These are phyloP conservation scores for Allium sativum DNA, from an alignment of 106 monocot genomes.

Conservation along the genomic window DNA sequence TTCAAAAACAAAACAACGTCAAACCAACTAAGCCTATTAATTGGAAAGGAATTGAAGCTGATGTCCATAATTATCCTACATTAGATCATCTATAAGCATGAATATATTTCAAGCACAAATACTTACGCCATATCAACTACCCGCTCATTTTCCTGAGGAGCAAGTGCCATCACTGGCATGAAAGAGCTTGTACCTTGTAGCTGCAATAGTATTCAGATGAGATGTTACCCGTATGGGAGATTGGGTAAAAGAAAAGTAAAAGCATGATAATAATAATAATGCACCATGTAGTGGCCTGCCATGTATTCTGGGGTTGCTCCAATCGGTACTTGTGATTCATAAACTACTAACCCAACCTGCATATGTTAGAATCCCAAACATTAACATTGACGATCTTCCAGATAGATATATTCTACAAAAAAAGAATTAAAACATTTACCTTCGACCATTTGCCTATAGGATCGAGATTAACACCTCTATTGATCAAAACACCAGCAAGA, in stretches of 20 bases:
- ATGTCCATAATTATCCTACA: no score
- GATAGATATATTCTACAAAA: not conserved
- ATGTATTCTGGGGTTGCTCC: constrained; percentile 91
- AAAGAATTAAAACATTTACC: constrained; percentile 26
- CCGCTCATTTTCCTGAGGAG: constrained; percentile 94
- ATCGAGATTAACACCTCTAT: constrained; percentile 82
- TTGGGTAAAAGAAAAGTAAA: constrained; percentile 2
- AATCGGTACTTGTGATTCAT: constrained; percentile 82
- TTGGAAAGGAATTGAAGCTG: no score
- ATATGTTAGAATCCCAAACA: constrained; percentile 6
- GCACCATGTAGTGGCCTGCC: constrained; percentile 96
- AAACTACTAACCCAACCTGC: constrained; percentile 91
- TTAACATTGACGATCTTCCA: not conserved
- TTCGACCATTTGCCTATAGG: constrained; percentile 96
- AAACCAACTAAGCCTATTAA: no score
- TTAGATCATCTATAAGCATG: no score
- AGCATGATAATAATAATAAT: not conserved
- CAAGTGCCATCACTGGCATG: constrained; percentile 96
- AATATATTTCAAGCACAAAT: not conserved
- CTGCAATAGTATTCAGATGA: constrained; percentile 18
- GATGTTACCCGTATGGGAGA: constrained; percentile 2
- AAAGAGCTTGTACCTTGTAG: constrained; percentile 96
- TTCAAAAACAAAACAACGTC: no score
- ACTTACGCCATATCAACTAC: constrained; percentile 99
- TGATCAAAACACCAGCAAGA: constrained; percentile 73